Conservation (phyloP, 1,284 basidiomycete species). For the Ceratobasidium papillatum region DNA sequence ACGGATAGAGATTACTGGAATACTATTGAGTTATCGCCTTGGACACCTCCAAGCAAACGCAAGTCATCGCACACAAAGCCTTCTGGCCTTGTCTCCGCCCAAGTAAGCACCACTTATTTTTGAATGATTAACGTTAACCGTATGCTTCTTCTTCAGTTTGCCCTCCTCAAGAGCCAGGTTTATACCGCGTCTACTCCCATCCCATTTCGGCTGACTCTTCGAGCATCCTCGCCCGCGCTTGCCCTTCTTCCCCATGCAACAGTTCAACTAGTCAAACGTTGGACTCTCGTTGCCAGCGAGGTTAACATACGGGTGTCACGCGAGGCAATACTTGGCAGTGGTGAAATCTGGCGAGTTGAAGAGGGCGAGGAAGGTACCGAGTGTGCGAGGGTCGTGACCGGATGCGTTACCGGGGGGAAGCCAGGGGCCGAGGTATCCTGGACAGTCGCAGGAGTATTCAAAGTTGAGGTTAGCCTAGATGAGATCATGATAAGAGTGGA, state of each 20-base stretch:
- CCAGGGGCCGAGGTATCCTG: constrained; percentile 29
- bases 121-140: neutral
- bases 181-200: constrained; percentile 25
- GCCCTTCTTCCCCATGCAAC: constrained; percentile 25
- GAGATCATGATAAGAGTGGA: neutral
- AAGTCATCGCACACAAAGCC: neutral
- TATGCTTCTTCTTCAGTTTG: neutral
- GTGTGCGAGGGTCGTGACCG: constrained; percentile 28
- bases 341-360: constrained; percentile 33
- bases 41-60: neutral
- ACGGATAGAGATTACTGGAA: constrained; percentile 7
- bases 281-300: constrained; percentile 2
- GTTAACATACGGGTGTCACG: constrained; percentile 6
- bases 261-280: constrained; percentile 23
- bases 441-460: constrained; percentile 5
- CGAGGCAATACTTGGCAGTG: constrained; percentile 26
- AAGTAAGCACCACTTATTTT: neutral
- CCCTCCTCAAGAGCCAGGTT: constrained; percentile 17
- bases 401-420: constrained; percentile 19
- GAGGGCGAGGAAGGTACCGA: constrained; percentile 21
- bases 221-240: constrained; percentile 27
- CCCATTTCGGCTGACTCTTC: constrained; percentile 19
- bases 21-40: neutral
- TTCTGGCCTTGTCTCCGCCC: neutral
- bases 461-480: constrained; percentile 22